These are phyloP conservation scores for Mediolabrus comicus DNA, from an alignment of 108 stramenopile genomes.

Conservation along the genomic window DNA sequence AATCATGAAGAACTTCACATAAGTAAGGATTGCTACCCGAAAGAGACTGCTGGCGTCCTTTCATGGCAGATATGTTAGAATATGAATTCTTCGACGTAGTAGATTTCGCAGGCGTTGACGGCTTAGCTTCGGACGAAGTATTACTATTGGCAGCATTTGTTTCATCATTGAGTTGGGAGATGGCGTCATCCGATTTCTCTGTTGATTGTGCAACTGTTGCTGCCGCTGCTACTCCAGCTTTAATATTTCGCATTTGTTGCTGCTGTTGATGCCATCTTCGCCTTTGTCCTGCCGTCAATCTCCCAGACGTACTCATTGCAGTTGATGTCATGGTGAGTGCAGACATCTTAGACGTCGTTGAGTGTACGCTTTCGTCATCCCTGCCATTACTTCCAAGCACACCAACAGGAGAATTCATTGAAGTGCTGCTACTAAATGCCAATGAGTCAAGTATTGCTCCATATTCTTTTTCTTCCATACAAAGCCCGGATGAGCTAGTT, in stretches of 20 bases:
- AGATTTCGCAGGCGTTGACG: neutral
- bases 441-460: conserved; percentile 25
- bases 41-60: conserved; percentile 35
- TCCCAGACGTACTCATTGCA: conserved; percentile 9
- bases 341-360: conserved; percentile 27
- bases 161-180: neutral
- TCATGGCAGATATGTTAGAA: neutral
- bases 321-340: conserved; percentile 27
- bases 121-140: neutral
- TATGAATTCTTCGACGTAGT: neutral
- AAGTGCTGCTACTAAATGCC: neutral
- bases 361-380: conserved; percentile 39
- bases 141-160: neutral
- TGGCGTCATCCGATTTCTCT: neutral
- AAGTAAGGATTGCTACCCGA: conserved; percentile 44
- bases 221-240: conserved; percentile 4
- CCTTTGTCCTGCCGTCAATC: conserved; percentile 41
- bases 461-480: conserved; percentile 37
- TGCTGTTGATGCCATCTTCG: conserved; percentile 40
- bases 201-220: neutral
- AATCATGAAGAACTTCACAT: conserved; percentile 48
- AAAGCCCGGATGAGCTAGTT: neutral
- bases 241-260: conserved; percentile 14
- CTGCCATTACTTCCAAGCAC: conserved; percentile 11
- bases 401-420: neutral